A percentile compares a stretch with the other conserved stretches of the same genome.
These are phyloP conservation scores for Chlorella sp. DNA, from an alignment of 139 green algal genomes.

Conservation along the genomic window DNA sequence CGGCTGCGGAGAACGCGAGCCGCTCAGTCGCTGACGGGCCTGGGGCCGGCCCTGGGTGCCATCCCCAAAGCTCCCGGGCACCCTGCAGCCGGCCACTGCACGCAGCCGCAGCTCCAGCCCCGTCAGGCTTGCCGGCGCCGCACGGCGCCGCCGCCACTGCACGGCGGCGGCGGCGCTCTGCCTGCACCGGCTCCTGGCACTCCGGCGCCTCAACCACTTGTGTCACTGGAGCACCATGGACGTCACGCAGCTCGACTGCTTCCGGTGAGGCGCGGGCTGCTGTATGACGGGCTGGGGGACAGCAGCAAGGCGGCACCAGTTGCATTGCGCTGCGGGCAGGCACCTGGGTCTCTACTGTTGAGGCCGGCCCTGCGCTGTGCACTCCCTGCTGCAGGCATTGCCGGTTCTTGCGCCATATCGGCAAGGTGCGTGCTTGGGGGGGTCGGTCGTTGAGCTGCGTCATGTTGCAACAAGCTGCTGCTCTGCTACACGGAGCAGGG, in stretches of 20 bases:
- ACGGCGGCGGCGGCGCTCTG: not conserved
- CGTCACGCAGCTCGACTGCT: conserved; percentile 41
- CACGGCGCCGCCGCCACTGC: not conserved
- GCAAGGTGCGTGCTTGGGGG: conserved; percentile 14
- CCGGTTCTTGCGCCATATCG: conserved; percentile 27
- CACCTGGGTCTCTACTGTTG: too few relatives aligned
- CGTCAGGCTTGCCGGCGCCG: not conserved
- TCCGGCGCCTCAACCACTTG: not conserved
- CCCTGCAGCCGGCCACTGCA: too few relatives aligned
- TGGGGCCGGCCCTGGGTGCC: too few relatives aligned
- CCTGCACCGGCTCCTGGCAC: not conserved
- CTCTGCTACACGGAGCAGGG: not conserved
- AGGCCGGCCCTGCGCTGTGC: too few relatives aligned
- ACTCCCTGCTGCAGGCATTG: not conserved
- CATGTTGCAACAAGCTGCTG: not conserved
- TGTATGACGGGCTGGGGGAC: too few relatives aligned
- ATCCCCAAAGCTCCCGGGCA: too few relatives aligned
- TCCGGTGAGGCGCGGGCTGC: not conserved
- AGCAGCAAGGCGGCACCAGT: too few relatives aligned
- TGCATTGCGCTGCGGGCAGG: too few relatives aligned
- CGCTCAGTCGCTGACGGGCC: too few relatives aligned
- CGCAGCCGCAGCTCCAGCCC: not conserved
- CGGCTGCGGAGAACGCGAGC: too few relatives aligned
- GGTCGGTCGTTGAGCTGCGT: not conserved
- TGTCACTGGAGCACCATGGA: not conserved